Percentiles rank a stretch among this genome's conserved stretches.
Conservation (phyloP, 2,329 filamentous ascomycete species). For the Xenoacremonium recifei region DNA sequence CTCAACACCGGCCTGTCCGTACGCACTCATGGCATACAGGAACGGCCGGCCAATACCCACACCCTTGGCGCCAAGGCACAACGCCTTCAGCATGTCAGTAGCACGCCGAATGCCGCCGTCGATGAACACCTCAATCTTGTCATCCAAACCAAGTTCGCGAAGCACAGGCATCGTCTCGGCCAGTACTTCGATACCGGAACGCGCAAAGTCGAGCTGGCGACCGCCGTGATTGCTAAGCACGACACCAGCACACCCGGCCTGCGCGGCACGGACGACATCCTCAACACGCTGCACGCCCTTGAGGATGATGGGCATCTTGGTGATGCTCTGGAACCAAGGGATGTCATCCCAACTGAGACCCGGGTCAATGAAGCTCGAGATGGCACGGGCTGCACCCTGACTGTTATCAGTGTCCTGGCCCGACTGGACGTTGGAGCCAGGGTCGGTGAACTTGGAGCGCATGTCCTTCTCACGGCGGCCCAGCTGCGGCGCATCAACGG, state of each 20-base stretch:
- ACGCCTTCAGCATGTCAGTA: slow-evolving; percentile 92
- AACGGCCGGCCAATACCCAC: slow-evolving; percentile 95
- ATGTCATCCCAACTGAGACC: slow-evolving; percentile 91
- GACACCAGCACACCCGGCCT: slow-evolving; percentile 80
- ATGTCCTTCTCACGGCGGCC: slow-evolving; percentile 97
- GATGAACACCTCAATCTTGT: slow-evolving; percentile 81
- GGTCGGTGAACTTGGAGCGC: slow-evolving; percentile 86
- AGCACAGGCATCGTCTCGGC: slow-evolving; percentile 91
- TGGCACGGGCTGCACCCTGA: slow-evolving; percentile 91
- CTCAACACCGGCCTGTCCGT: slow-evolving; percentile 83
- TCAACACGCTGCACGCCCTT: slow-evolving; percentile 97
- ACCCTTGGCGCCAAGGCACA: slow-evolving; percentile 87
- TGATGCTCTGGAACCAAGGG: slow-evolving; percentile 87
- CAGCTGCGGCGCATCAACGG: slow-evolving; percentile 93
- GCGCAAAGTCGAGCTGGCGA: slow-evolving; percentile 87
- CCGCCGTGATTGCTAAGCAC: slow-evolving; percentile 97
- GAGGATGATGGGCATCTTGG: slow-evolving; percentile 90
- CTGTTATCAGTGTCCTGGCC: slow-evolving; percentile 76
- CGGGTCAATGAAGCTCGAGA: slow-evolving; percentile 96
- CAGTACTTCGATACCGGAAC: slow-evolving; percentile 84
- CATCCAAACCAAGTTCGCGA: slow-evolving; percentile 68
- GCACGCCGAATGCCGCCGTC: slow-evolving; percentile 89
- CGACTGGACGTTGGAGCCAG: slow-evolving; percentile 77
- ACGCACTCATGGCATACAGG: slow-evolving; percentile 92
- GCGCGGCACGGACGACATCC: slow-evolving; percentile 85